Evolutionary conservation across 306 rosid genomes (phyloP).

Genomic region (Macrotyloma uniflorum): DNA sequence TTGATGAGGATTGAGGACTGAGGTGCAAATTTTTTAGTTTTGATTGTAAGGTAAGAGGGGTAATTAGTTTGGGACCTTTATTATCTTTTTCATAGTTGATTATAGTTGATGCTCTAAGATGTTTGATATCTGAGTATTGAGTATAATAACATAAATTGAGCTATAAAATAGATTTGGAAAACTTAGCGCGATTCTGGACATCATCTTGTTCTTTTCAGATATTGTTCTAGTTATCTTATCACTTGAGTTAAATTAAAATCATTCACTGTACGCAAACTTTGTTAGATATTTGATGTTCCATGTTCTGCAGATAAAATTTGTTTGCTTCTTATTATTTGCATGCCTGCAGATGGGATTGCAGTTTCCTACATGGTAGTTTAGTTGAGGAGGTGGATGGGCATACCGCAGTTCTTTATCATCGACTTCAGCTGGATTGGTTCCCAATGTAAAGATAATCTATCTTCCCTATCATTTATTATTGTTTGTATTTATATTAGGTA

Average conservation of each 20-base stretch:
- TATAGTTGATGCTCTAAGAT: not conserved
- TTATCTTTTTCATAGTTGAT: not conserved
- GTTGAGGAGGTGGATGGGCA: slow-evolving; percentile 99
- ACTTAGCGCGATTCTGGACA: slow-evolving; percentile 2
- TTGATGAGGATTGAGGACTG: not conserved
- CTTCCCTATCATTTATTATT: slow-evolving; percentile 8
- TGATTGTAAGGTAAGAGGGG: not conserved
- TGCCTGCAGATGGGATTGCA: slow-evolving; percentile 94
- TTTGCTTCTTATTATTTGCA: slow-evolving; percentile 31
- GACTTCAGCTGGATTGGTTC: slow-evolving; percentile 98
- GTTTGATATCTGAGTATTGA: not conserved
- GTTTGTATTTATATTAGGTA: slow-evolving; percentile 13
- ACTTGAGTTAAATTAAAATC: slow-evolving; percentile 1
- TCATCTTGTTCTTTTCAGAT: not conserved
- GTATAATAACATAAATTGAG: slow-evolving; percentile 7
- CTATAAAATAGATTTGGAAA: slow-evolving; percentile 3
- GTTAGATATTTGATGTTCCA: not conserved
- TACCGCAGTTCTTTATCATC: slow-evolving; percentile 94
- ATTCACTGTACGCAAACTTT: not conserved
- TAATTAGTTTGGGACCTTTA: slow-evolving; percentile 14
- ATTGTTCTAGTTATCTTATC: not conserved
- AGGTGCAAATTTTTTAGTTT: not conserved
- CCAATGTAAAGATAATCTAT: slow-evolving; percentile 65
- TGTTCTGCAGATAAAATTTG: not conserved
- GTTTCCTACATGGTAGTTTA: slow-evolving; percentile 86